Conservation (phyloP, 176 grass and related monocot genomes). For the Typha latifolia region DNA sequence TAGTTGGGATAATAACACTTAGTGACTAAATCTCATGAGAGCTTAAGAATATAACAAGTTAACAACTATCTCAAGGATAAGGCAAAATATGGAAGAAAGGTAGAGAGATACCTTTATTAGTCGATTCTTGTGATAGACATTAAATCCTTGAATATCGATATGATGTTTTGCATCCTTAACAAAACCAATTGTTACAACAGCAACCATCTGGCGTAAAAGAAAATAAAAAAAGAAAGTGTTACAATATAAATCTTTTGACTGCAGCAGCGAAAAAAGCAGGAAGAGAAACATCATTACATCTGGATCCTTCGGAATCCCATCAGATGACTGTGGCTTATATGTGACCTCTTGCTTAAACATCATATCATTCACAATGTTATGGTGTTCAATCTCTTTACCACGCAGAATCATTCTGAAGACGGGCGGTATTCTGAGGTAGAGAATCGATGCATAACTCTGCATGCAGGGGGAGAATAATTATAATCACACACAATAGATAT, state of each 20-base stretch:
- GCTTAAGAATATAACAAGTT: neutral
- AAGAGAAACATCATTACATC: conserved; percentile 34
- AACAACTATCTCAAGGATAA: neutral
- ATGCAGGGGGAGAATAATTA: neutral
- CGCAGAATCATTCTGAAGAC: conserved; percentile 80
- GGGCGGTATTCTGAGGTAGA: conserved; percentile 77
- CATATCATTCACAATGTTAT: conserved; percentile 96
- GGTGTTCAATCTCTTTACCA: conserved; percentile 91
- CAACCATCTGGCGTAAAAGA: conserved; percentile 63
- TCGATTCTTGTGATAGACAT: conserved; percentile 94
- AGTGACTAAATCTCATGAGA: neutral
- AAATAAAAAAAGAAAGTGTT: neutral
- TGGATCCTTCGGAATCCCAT: conserved; percentile 60
- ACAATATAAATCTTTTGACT: neutral
- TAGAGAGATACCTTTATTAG: conserved; percentile 66
- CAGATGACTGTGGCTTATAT: conserved; percentile 58
- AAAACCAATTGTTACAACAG: conserved; percentile 88
- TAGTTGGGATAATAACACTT: neutral
- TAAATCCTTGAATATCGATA: conserved; percentile 89
- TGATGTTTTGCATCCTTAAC: conserved; percentile 99
- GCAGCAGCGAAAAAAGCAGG: too few species aligned
- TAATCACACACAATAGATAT: neutral
- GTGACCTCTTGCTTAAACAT: conserved; percentile 96
- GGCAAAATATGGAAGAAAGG: neutral
- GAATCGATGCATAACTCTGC: conserved; percentile 99